Evolutionary conservation across 768 basidiomycete species (phyloP).

Genomic region (Termitomyces bulborhizus): DNA sequence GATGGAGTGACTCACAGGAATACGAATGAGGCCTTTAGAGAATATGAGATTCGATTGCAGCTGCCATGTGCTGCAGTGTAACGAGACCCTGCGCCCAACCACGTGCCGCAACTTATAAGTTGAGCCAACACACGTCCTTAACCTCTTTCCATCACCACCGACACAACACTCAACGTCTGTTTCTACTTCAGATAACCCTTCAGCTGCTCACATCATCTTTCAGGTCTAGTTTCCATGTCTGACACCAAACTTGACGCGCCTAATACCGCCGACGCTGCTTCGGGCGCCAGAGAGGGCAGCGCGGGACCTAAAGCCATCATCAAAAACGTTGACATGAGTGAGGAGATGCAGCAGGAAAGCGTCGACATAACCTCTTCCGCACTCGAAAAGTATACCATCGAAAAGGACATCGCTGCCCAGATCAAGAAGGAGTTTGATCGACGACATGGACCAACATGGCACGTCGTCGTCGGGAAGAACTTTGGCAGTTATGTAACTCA

Average conservation of each 20-base stretch:
- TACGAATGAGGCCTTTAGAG: constrained; percentile 11
- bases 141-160: constrained; percentile 9
- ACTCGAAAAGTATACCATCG: constrained; percentile 87
- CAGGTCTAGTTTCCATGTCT: constrained; percentile 29
- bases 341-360: constrained; percentile 93
- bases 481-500: constrained; percentile 98
- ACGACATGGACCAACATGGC: constrained; percentile 92
- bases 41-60: constrained; percentile 8
- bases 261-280: constrained; percentile 48
- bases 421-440: constrained; percentile 99
- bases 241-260: constrained; percentile 52
- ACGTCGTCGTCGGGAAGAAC: constrained; percentile 98
- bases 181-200: constrained; percentile 1
- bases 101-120: constrained; percentile 16
- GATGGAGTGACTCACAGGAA: constrained; percentile 11
- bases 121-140: constrained; percentile 13
- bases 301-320: constrained; percentile 77
- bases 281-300: constrained; percentile 30
- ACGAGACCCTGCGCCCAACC: constrained; percentile 14
- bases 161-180: constrained; percentile 9
- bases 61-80: constrained; percentile 10
- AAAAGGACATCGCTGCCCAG: constrained; percentile 97
- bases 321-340: constrained; percentile 95
- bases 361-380: constrained; percentile 84
- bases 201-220: constrained; percentile 7